Evolutionary conservation across 257 asterid species (phyloP), one percentile per base, ranked within the genome.

Genomic region (Asclepias syriaca): DNA sequence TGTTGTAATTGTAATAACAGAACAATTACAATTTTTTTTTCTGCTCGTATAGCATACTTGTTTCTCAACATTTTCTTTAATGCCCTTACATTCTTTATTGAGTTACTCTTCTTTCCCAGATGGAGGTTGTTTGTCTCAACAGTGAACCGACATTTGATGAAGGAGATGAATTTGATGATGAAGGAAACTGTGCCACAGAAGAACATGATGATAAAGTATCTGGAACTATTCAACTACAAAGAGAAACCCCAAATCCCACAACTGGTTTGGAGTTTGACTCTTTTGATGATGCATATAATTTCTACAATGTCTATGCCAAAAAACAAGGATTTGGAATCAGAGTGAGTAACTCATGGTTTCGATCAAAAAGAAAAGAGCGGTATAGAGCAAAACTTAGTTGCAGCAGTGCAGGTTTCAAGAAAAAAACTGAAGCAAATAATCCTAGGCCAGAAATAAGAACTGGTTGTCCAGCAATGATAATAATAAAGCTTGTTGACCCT

Each of bases 391-490:
- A 88, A 78, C 86, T 84, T 74, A 88, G 88, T 81, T 88, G 89
- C 77, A 83, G 89, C 81, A 79, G 79, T 61, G 88, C 89, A 48
- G 89, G 89, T 73, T 86, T 86, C 89, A 86, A 86, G 88, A 88
- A 81, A 76, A 86, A 81, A 77, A 87, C 81, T 40, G 84, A 80
- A 70, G 89, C 91, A 58, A 83, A 78, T 71, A 79, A 86, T 78
- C 91, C 91, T 39, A 81, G 88, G 79, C 88, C 91, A 43, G 88
- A 84, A 81, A 84, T 88, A 66, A 83, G 91, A 77, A 88, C 91
- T 14, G 91, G 90, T 8, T 88, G 95, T 72, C 89, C 87, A 65
- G 88, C 89, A 68, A 88, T 84, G 91, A 73, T 83, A 39, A 77
- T 84, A 53, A 68, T 88, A 77, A 86, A 83, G 79, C 89, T 88